A percentile compares a stretch with the other conserved stretches of the same genome.
Conservation (phyloP, 2,329 filamentous ascomycete species). For the Fusarium sp. region DNA sequence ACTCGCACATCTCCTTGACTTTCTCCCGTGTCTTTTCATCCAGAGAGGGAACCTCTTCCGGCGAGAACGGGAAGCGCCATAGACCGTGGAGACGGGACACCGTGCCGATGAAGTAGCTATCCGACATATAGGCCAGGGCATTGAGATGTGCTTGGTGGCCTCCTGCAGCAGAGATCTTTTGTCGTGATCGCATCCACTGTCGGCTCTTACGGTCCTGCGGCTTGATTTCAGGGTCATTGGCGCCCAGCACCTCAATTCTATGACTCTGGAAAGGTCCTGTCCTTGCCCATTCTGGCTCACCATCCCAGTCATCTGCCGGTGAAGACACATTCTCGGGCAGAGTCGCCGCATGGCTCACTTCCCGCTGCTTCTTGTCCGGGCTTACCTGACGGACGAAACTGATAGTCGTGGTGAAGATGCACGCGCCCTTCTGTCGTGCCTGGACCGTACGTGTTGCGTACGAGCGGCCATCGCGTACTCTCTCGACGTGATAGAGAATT, state of each 20-base stretch:
- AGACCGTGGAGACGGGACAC: slow-evolving; percentile 83
- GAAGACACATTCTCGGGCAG: slow-evolving; percentile 61
- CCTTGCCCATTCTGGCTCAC: slow-evolving; percentile 61
- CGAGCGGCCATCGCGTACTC: slow-evolving; percentile 87
- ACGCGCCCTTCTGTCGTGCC: slow-evolving; percentile 85
- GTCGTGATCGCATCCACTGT: slow-evolving; percentile 80
- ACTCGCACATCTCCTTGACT: slow-evolving; percentile 54
- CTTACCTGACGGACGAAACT: slow-evolving; percentile 80
- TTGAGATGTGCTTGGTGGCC: slow-evolving; percentile 84
- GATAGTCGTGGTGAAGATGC: slow-evolving; percentile 96
- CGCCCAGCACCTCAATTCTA: slow-evolving; percentile 54
- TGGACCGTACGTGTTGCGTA: slow-evolving; percentile 97
- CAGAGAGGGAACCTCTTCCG: slow-evolving; percentile 64
- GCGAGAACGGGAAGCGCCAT: slow-evolving; percentile 74
- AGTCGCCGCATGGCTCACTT: slow-evolving; percentile 73
- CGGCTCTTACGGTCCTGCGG: slow-evolving; percentile 75
- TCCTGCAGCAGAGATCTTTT: slow-evolving; percentile 76
- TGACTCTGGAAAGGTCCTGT: slow-evolving; percentile 63
- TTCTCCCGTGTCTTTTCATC: slow-evolving; percentile 55
- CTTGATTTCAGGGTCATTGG: slow-evolving; percentile 56
- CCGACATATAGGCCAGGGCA: slow-evolving; percentile 92
- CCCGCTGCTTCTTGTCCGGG: slow-evolving; percentile 64
- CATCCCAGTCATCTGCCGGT: slow-evolving; percentile 54
- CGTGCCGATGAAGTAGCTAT: slow-evolving; percentile 93
- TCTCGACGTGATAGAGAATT: slow-evolving; percentile 94